Evolutionary conservation across 345 rosid species (phyloP).

Genomic region (Excoecaria cochinchinensis): DNA sequence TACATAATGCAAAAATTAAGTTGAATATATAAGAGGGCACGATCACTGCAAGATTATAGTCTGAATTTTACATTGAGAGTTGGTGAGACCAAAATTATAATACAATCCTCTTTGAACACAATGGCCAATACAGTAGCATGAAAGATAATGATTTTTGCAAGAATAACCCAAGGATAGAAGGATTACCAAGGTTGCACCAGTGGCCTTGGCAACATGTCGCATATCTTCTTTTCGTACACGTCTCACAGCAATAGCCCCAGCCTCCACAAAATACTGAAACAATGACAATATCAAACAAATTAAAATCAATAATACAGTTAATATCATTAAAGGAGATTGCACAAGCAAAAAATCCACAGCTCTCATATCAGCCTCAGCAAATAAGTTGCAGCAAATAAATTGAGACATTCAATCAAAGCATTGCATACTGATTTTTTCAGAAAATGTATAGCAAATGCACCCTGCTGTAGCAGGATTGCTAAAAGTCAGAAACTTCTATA

Average conservation of each 20-base stretch:
- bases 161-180: conserved; percentile 7
- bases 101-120: background rate
- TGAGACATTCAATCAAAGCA: background rate
- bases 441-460: background rate
- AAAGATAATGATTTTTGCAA: background rate
- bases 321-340: background rate
- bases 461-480: background rate
- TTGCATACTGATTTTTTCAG: background rate
- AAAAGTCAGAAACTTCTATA: conserved; percentile 3
- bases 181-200: conserved; percentile 88
- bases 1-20: background rate
- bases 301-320: background rate
- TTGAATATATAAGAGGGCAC: background rate
- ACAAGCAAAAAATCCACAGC: background rate
- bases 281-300: conserved; percentile 1
- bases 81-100: background rate
- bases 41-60: background rate
- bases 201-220: conserved; percentile 98
- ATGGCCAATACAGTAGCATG: background rate
- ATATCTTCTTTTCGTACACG: conserved; percentile 96
- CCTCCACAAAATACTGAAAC: conserved; percentile 91
- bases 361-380: background rate
- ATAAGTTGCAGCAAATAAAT: background rate
- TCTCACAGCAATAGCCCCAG: conserved; percentile 95
- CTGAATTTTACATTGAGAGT: background rate